Evolutionary conservation across 2,329 filamentous ascomycete genomes (phyloP).

Genomic region (Fusarium brevicatenulatum): DNA sequence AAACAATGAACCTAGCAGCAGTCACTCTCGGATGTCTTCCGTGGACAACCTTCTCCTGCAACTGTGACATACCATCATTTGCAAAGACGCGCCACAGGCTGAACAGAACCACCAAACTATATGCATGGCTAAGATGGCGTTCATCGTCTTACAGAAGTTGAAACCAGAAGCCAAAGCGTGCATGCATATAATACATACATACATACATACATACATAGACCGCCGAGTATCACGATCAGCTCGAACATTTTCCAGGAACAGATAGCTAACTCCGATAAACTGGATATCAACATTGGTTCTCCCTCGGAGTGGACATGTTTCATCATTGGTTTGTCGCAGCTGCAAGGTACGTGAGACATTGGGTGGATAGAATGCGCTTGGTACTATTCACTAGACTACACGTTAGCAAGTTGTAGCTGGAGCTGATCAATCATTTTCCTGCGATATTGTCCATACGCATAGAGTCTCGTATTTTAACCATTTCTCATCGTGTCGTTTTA

Average conservation of each 20-base stretch:
- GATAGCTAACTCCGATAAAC: background rate
- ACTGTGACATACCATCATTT: background rate
- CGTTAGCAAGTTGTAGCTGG: background rate
- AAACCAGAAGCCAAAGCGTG: constrained; percentile 8
- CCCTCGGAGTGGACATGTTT: constrained; percentile 26
- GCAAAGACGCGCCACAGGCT: background rate
- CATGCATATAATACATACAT: background rate
- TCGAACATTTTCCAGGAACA: background rate
- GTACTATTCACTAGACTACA: background rate
- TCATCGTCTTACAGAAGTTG: background rate
- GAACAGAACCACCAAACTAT: background rate
- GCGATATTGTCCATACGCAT: background rate
- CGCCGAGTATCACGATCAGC: background rate
- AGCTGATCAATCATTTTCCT: background rate
- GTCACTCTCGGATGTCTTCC: background rate
- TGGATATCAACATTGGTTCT: constrained; percentile 9
- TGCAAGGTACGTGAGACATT: constrained; percentile 38
- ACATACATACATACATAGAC: background rate
- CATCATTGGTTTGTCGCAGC: constrained; percentile 15
- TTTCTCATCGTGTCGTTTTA: background rate
- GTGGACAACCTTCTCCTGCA: background rate
- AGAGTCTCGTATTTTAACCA: background rate
- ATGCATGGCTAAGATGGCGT: background rate
- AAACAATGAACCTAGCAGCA: background rate
- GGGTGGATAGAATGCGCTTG: background rate